Evolutionary conservation across 495 filamentous ascomycete species (phyloP), one percentile per base, ranked within the genome.

Genomic region (Penicillium fimorum): DNA sequence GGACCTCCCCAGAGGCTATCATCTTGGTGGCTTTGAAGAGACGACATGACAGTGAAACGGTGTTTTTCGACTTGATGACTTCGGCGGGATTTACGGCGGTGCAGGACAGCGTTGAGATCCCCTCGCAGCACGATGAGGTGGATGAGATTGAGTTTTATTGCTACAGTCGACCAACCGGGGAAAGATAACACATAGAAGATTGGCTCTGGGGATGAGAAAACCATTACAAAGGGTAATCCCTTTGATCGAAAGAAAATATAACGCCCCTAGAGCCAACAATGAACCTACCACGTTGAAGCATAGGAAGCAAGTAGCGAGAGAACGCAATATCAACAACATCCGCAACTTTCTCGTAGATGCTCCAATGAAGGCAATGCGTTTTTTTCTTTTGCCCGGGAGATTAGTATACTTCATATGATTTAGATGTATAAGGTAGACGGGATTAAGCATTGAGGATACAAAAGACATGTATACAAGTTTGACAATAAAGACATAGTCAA

Each of bases 1-100:
- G 71, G 37, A 58, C 47, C 44, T 84, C 78, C 7, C 79, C 78
- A n/a, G 67, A 78, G 53, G 76, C 74, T 2, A 58, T 85, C 38
- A 74, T 96, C 4, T 69, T 94, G 7, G 76, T 97, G 11, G 85
- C 91, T 4, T 84, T 91, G 64, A 98, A 98, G 72, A 80, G 84
- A 35, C 82, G 94, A 32, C 93, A 98, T 72, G 83, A 87, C 15
- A 90, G 87, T 53, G 94, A 98, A 70, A 74, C 76, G 13, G 73
- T 84, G 3, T 89, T 96, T 66, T 96, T 94, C 67, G 82, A 87
- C 13, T 68, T 96, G 48, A 88, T 97, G 83, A 53, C 68, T 9
- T 69, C 75, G 37, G 79, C 79, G 12, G 79, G 76, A 2, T 85
- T 92, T 70, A 33, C 44, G 1, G 71, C 76, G 37, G 53, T 66